Conservation (phyloP, 2,329 filamentous ascomycete genomes). For the Tolypocladium endophyticum region DNA sequence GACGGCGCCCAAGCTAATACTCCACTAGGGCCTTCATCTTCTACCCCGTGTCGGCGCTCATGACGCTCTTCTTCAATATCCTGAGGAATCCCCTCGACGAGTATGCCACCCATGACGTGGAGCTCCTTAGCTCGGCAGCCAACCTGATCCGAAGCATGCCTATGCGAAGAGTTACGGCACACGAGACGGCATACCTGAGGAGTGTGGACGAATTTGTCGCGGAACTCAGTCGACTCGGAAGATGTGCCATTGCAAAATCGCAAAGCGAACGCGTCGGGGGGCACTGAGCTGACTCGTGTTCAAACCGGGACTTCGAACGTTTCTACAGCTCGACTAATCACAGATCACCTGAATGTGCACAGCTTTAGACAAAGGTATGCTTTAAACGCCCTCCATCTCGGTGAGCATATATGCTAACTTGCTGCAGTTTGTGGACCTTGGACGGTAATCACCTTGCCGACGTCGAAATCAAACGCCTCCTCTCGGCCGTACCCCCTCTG, state of each 20-base stretch:
- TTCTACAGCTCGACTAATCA: not conserved
- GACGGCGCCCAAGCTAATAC: not conserved
- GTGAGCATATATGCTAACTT: not conserved
- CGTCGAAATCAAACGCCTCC: not conserved
- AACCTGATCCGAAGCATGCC: constrained; percentile 31
- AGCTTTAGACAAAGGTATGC: too few relatives aligned
- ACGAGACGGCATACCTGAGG: constrained; percentile 28
- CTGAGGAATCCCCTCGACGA: constrained; percentile 34
- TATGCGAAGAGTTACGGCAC: constrained; percentile 12
- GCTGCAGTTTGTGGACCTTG: not conserved
- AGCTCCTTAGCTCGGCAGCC: constrained; percentile 30
- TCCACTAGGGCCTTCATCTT: constrained; percentile 39
- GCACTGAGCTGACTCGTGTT: not conserved
- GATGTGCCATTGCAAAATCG: constrained; percentile 28
- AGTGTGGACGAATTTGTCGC: constrained; percentile 30
- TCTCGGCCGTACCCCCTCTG: constrained; percentile 19
- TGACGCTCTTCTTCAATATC: constrained; percentile 45
- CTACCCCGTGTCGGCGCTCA: constrained; percentile 43
- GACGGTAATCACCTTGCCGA: not conserved
- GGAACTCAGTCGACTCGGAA: constrained; percentile 31
- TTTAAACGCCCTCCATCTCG: too few relatives aligned
- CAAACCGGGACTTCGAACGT: too few relatives aligned
- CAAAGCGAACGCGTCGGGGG: not conserved
- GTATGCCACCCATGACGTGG: constrained; percentile 32
- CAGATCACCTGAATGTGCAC: not conserved